Base-by-base conservation (phyloP, 2,329 filamentous ascomycete genomes). In the Pestalotiopsis sp. region DNA sequence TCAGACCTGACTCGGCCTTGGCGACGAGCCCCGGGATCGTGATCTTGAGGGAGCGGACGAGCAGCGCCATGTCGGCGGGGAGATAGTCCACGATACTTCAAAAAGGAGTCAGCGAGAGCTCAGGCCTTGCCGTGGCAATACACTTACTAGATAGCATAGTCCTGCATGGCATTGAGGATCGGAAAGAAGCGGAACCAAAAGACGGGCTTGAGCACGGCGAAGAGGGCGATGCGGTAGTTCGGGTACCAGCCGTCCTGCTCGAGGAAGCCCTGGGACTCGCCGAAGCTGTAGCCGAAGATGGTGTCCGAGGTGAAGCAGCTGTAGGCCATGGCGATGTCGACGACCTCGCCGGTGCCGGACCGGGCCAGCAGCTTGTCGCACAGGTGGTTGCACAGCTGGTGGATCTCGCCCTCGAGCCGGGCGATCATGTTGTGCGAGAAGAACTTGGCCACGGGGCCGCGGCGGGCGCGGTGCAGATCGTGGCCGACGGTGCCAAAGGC, bases 371-470 rank as follows among this genome's bases (percentile, higher is more conserved):
- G 73, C 69, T 80, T 80, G 65, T 73, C 68, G 20, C 68, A 66
- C 12, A 69, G 66, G 3, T 65, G 65, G 59, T 72, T 69, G 3
- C 70, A 66, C 14, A 71, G 56, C 6, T 70, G 70, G 36, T 72
- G 63, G 12, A 75, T 69, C 62, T 74, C 71, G 20, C 57, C 39
- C 56, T 75, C 72, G 12, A 76, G 68, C 52, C 78, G 75, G 67
- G 75, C 76, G 72, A 76, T 79, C 75, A 81, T 74, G 60, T 69
- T 66, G n/a, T 70, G 69, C 12, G 74, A 77, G 72, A 79, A 78
- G 68, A 74, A 76, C 17, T 69, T 69, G 57, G 67, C 73, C 12
- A 78, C 60, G 6, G 76, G 70, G 2, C 66, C 70, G 9, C 70
- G 71, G 25, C 75, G 71, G 2, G 70, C 66, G 14, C 75, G 73